Conservation (phyloP, 352 stramenopile genomes). For the Elongisporangium undulatum region DNA sequence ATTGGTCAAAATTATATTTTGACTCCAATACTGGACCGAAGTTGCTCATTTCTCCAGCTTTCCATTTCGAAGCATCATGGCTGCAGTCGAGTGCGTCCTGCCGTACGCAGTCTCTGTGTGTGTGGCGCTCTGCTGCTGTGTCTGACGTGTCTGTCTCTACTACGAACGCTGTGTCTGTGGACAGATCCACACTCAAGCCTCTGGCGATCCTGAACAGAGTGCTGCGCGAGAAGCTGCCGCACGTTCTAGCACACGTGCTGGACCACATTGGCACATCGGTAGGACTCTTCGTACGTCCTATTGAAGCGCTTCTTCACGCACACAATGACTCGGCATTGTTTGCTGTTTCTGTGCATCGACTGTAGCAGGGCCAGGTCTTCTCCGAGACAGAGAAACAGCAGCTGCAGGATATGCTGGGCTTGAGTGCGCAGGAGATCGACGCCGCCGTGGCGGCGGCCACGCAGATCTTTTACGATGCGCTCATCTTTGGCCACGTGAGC, state of each 20-base stretch:
- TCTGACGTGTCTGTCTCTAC: not conserved
- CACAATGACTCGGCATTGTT: not conserved
- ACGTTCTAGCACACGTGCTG: constrained; percentile 51
- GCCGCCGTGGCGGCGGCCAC: constrained; percentile 20
- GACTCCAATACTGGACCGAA: not conserved
- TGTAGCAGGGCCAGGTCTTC: constrained; percentile 28
- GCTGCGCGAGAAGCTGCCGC: constrained; percentile 35
- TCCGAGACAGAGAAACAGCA: constrained; percentile 37
- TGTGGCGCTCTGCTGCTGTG: too few relatives aligned
- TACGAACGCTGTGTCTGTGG: not conserved
- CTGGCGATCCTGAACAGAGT: constrained; percentile 35
- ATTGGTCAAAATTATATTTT: not conserved
- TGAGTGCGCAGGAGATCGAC: constrained; percentile 39
- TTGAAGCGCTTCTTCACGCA: not conserved
- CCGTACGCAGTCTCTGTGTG: not conserved
- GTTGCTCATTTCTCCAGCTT: not conserved
- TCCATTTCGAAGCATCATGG: not conserved
- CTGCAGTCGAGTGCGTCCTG: constrained; percentile 4
- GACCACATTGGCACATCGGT: constrained; percentile 43
- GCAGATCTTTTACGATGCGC: constrained; percentile 35
- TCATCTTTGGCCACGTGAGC: constrained; percentile 34
- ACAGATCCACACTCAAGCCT: not conserved
- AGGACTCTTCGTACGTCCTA: not conserved
- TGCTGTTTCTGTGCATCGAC: constrained; percentile 1
- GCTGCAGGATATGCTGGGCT: constrained; percentile 33